A percentile compares a stretch with the other conserved stretches of the same genome.
Conservation (phyloP, 352 stramenopile species). For the Stramenopiles sp. region DNA sequence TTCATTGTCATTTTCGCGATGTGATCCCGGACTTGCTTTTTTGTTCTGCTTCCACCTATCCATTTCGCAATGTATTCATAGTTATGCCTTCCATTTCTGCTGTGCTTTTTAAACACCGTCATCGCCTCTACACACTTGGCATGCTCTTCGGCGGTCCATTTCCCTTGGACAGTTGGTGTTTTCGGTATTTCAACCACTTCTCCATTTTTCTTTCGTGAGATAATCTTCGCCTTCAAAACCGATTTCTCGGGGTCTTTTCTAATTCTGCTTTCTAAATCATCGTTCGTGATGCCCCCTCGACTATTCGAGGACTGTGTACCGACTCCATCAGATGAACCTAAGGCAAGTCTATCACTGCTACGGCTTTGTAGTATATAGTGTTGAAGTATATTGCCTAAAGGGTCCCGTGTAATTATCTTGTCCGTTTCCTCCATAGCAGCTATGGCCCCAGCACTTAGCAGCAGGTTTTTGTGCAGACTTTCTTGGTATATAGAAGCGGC, state of each 20-base stretch:
- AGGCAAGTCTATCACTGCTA: not conserved
- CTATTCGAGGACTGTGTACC: not conserved
- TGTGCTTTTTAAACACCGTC: not conserved
- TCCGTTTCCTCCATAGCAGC: no score
- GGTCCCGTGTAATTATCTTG: no score
- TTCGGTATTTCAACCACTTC: not conserved
- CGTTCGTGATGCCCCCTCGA: not conserved
- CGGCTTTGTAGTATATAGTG: slow-evolving; percentile 11
- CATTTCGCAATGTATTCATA: slow-evolving; percentile 6
- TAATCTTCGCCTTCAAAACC: not conserved
- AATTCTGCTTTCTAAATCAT: not conserved
- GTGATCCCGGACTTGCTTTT: slow-evolving; percentile 9
- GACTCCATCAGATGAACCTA: not conserved
- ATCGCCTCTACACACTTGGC: not conserved
- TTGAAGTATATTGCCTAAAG: slow-evolving; percentile 3
- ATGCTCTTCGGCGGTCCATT: not conserved
- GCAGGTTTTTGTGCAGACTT: no score
- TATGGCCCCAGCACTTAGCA: no score
- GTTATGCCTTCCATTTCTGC: no score
- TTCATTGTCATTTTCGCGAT: slow-evolving; percentile 9
- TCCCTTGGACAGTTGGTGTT: not conserved
- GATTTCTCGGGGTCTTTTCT: not conserved
- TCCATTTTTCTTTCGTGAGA: not conserved
- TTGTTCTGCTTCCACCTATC: not conserved
- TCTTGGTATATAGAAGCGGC: no score